phyloP scores from a whole-genome alignment of 495 filamentous ascomycete species.

The Evernia prunastri region DNA sequence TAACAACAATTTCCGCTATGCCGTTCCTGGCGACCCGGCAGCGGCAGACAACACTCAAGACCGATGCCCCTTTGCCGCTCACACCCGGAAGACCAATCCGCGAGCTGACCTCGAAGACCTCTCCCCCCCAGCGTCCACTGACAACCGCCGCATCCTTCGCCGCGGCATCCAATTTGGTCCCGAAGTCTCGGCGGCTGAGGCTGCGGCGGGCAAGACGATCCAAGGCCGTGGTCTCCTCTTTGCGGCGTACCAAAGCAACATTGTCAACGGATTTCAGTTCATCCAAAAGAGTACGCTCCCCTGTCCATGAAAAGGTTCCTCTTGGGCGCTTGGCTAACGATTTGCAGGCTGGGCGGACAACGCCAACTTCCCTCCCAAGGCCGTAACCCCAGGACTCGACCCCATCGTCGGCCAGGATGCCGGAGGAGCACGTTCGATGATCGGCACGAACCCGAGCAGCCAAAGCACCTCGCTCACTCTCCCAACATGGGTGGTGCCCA shows the following conservation, averaged over 20 bases:
- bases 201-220: slow-evolving; percentile 14
- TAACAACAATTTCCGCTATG: slow-evolving; percentile 28
- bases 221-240: slow-evolving; percentile 38
- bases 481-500: slow-evolving; percentile 25
- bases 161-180: slow-evolving; percentile 40
- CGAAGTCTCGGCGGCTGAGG: slow-evolving; percentile 30
- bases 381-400: slow-evolving; percentile 30
- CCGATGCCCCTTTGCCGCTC: slow-evolving; percentile 38
- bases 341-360: slow-evolving; percentile 27
- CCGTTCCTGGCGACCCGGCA: slow-evolving; percentile 27
- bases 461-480: slow-evolving; percentile 26
- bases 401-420: slow-evolving; percentile 33
- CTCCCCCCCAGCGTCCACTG: background rate
- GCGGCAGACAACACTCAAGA: slow-evolving; percentile 27
- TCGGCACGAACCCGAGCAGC: slow-evolving; percentile 23
- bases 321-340: slow-evolving; percentile 3
- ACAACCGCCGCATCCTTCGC: slow-evolving; percentile 33
- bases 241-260: slow-evolving; percentile 38
- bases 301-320: background rate
- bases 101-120: slow-evolving; percentile 29
- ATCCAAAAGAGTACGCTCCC: slow-evolving; percentile 31
- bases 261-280: slow-evolving; percentile 36
- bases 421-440: slow-evolving; percentile 9
- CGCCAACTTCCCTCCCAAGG: slow-evolving; percentile 22
- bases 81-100: slow-evolving; percentile 40